Base-by-base conservation (phyloP, 2,329 filamentous ascomycete species). In the Cladosporium velox region DNA sequence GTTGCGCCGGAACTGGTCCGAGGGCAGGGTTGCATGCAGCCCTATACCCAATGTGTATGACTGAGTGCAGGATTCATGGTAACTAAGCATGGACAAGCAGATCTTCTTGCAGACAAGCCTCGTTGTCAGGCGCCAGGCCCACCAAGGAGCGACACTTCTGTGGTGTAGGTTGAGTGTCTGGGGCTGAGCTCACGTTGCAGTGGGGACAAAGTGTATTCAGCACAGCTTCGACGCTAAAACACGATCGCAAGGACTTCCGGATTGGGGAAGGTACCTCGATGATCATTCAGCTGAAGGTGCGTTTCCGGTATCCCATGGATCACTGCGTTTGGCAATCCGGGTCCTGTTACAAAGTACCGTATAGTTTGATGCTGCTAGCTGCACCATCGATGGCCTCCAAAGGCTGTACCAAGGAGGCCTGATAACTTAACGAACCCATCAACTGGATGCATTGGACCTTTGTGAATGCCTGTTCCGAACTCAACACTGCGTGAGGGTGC, bases 131-230 rank as follows among this genome's bases (percentile, higher is more conserved):
- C 41, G 41, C 41, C n/a, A 47, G 41, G n/a, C 41, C 41, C 41
- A 47, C 41, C 35, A 6, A 4, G 18, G 5, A 47, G 41, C 41
- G n/a, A 47, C 41, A 21, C n/a, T 21, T 47, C n/a, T 1, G 41
- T 47, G 41, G 41, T 47, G 41, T 35, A 30, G 10, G 28, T 54
- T 18, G 18, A 54, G 51, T 11, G 52, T 21, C 28, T 30, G 52
- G 10, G 52, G 52, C 52, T 55, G 52, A 55, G 52, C 49, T 5
- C 52, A 55, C 52, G 52, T 32, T 32, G 30, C 28, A 32, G 52
- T 55, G 32, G 28, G 12, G 32, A 10, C 52, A 34, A 34, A 55
- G 30, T 32, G 21, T 34, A 55, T 34, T n/a, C 28, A 30, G 28
- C 51, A n/a, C 14, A 32, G 26, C n/a, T n/a, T 55, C 26, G 14